A percentile compares a stretch with the other conserved stretches of the same genome.
Evolutionary conservation across 768 basidiomycete species (phyloP).

Genomic region (Pulveroboletus sp.): DNA sequence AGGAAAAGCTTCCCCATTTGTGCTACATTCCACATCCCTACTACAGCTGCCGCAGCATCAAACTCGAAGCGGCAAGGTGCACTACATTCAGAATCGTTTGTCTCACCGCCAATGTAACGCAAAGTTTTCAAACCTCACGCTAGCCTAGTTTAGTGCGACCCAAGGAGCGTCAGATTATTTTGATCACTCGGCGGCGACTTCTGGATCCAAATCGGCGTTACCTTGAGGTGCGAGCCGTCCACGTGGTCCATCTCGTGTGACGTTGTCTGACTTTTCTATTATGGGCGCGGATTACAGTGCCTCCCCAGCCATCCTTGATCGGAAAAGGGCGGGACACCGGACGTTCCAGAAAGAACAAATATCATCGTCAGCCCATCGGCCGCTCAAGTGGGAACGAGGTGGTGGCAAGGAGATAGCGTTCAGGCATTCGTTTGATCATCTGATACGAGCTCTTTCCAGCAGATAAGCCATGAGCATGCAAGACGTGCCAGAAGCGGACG

Average conservation of each 20-base stretch:
- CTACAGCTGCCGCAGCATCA: slow-evolving; percentile 1
- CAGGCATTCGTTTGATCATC: background rate
- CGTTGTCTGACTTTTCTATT: slow-evolving; percentile 3
- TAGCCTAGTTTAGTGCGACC: background rate
- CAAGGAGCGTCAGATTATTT: background rate
- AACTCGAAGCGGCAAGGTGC: background rate
- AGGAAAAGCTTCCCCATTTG: background rate
- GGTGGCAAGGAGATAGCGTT: background rate
- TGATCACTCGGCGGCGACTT: background rate
- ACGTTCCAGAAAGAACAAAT: slow-evolving; percentile 1
- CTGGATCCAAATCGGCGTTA: background rate
- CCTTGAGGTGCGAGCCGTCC: slow-evolving; percentile 8
- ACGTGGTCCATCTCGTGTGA: slow-evolving; percentile 9
- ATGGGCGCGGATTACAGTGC: slow-evolving; percentile 7
- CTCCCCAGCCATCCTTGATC: slow-evolving; percentile 5
- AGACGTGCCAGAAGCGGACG: background rate
- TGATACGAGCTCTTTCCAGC: slow-evolving; percentile 5
- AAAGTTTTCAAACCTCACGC: background rate
- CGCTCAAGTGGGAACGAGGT: slow-evolving; percentile 3
- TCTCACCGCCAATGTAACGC: slow-evolving; percentile 9
- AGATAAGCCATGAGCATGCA: slow-evolving; percentile 7
- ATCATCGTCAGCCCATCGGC: background rate
- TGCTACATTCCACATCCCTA: too few species aligned
- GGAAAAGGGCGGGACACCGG: slow-evolving; percentile 4
- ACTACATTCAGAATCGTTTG: background rate